These are phyloP conservation scores for Xenoacremonium recifei DNA, from an alignment of 2,329 filamentous ascomycete genomes.

Conservation along the genomic window DNA sequence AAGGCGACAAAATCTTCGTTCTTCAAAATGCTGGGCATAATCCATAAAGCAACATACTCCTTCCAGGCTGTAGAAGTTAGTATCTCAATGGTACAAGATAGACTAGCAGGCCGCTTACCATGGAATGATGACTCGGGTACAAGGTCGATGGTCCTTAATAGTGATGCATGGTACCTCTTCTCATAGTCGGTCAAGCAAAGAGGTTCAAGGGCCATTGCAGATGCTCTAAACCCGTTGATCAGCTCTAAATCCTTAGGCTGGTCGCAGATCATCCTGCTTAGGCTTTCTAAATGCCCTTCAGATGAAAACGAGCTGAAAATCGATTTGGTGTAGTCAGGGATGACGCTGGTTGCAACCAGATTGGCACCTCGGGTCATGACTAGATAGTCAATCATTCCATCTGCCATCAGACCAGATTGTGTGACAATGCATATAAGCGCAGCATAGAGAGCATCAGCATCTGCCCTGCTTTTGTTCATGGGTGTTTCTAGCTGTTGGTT, in stretches of 20 bases:
- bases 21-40: conserved; percentile 13
- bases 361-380: conserved; percentile 32
- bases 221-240: conserved; percentile 17
- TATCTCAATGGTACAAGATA: background rate
- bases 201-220: conserved; percentile 14
- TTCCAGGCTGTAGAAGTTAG: conserved; percentile 15
- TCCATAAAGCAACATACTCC: conserved; percentile 18
- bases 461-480: conserved; percentile 22
- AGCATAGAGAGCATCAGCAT: conserved; percentile 36
- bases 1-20: conserved; percentile 33
- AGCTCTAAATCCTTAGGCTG: conserved; percentile 17
- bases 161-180: conserved; percentile 11
- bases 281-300: conserved; percentile 24
- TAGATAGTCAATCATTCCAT: conserved; percentile 38
- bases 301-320: conserved; percentile 21
- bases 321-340: conserved; percentile 17
- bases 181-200: conserved; percentile 17
- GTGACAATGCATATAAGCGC: conserved; percentile 34
- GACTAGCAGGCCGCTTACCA: conserved; percentile 9
- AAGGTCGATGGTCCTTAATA: conserved; percentile 13
- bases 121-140: conserved; percentile 14
- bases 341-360: conserved; percentile 19
- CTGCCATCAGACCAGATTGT: conserved; percentile 34
- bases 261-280: conserved; percentile 18
- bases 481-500: conserved; percentile 29